Evolutionary conservation across 305 asterid genomes (phyloP), one percentile per base, ranked within the genome.

Genomic region (Ilex paraguariensis): DNA sequence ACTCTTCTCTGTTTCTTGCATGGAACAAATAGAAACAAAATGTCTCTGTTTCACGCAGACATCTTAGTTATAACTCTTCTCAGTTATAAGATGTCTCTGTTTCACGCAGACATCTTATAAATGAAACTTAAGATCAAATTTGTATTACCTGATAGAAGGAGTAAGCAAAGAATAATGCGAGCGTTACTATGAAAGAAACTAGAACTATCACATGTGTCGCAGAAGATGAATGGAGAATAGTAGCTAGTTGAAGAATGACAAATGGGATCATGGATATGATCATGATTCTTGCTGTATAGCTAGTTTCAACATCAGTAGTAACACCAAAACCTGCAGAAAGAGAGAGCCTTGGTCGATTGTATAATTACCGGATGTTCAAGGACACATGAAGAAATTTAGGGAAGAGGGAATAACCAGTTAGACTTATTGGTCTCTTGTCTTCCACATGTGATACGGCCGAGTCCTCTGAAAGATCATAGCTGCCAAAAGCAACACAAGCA

Each of bases 251-350:
- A 45, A 84, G 73, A 33, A 87, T 56, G 61, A 75, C 61, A 62
- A 85, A 80, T 2, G 96, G 96, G 54, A 78, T 36, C 82, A 85
- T 53, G 9, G 89, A 69, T 44, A 81, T 59, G 73, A 73, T 49
- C 87, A 83, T 81, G 60, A 81, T 73, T 52, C 94, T 78, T 10
- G 96, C 88, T 44, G 89, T 87, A 64, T 79, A 78, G 78, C 84
- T 66, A 15, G 96, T 85, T 63, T 83, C 77, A 39, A 52, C 80
- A 67, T 87, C 96, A 13, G 90, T 87, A 13, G 71, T 76, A 60
- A 87, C 70, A 1, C 94, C 91, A 63, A 50, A 50, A 15, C 84
- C 95, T 85, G 79, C 42, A 30, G 13, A 54, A 21, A 15, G 13
- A 30, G 33, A 14, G n/a, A 7, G 28, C 28, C 28, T 21, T 21